Evolutionary conservation across 1,284 basidiomycete species (phyloP).

Genomic region (Porodaedalea pini): DNA sequence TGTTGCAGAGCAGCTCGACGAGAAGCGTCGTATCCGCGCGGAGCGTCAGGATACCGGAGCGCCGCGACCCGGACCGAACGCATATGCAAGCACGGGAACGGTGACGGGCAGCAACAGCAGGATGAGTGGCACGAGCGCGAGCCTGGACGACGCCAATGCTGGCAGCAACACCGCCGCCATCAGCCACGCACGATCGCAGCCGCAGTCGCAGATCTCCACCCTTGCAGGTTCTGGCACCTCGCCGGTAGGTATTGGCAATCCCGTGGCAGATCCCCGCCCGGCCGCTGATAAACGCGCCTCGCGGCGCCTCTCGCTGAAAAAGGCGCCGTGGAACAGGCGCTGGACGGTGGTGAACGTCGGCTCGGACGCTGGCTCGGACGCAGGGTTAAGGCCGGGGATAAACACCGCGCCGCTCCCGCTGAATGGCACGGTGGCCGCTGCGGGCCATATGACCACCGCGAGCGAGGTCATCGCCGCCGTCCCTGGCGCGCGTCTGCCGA

Average conservation of each 20-base stretch:
- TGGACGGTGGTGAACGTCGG: slow-evolving; percentile 10
- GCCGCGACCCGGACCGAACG: neutral
- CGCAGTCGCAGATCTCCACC: neutral
- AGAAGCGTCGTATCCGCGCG: slow-evolving; percentile 14
- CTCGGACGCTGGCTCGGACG: slow-evolving; percentile 4
- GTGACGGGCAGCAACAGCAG: slow-evolving; percentile 3
- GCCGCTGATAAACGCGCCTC: neutral
- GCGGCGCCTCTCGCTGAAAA: slow-evolving; percentile 6
- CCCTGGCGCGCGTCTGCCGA: slow-evolving; percentile 17
- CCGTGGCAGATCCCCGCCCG: neutral
- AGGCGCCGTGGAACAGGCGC: slow-evolving; percentile 6
- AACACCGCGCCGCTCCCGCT: neutral
- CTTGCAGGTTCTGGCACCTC: neutral
- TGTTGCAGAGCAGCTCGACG: slow-evolving; percentile 16
- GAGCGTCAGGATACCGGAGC: neutral
- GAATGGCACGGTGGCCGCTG: neutral
- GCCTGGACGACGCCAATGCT: neutral
- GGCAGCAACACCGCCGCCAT: neutral
- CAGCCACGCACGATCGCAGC: neutral
- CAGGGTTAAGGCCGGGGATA: neutral
- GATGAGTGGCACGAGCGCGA: neutral
- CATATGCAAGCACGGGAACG: neutral
- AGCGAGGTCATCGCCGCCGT: slow-evolving; percentile 14
- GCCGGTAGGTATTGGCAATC: neutral
- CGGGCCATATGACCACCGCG: neutral